phyloP scores from a whole-genome alignment of 768 basidiomycete species.

The Leccinum boreale region DNA sequence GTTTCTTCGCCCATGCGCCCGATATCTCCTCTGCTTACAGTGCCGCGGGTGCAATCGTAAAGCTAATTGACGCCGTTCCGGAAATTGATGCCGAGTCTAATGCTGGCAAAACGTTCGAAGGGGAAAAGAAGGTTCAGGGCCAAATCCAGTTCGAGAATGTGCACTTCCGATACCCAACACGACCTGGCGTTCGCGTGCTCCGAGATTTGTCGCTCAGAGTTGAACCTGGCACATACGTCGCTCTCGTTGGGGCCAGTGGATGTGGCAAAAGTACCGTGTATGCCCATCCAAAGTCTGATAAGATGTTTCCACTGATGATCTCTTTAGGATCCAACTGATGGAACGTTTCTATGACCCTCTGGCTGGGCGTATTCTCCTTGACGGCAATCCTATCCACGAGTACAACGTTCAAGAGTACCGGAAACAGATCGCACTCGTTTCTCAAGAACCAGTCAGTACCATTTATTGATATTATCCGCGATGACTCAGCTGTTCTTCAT shows the following conservation, averaged over 20 bases:
- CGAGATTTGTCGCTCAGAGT: constrained; percentile 70
- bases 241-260: constrained; percentile 78
- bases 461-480: constrained; percentile 1
- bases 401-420: constrained; percentile 86
- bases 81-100: constrained; percentile 79
- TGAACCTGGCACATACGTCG: constrained; percentile 76
- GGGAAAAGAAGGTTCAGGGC: constrained; percentile 42
- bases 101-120: constrained; percentile 53
- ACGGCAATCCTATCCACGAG: constrained; percentile 69
- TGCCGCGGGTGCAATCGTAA: constrained; percentile 73
- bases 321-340: constrained; percentile 66
- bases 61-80: constrained; percentile 67
- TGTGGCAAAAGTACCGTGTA: constrained; percentile 81
- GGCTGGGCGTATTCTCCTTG: constrained; percentile 67
- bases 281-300: constrained; percentile 20
- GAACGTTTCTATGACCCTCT: constrained; percentile 85
- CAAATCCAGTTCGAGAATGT: constrained; percentile 77
- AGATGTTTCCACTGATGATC: neutral
- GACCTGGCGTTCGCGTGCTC: constrained; percentile 85
- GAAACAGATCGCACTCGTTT: constrained; percentile 84
- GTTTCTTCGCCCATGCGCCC: constrained; percentile 81
- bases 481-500: neutral
- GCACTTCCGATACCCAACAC: constrained; percentile 87
- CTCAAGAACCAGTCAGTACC: constrained; percentile 65
- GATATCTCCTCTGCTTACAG: constrained; percentile 83